A percentile compares a stretch with the other conserved stretches of the same genome.
phyloP scores from a whole-genome alignment of 495 filamentous ascomycete genomes.

The Sphaerosporella brunnea region DNA sequence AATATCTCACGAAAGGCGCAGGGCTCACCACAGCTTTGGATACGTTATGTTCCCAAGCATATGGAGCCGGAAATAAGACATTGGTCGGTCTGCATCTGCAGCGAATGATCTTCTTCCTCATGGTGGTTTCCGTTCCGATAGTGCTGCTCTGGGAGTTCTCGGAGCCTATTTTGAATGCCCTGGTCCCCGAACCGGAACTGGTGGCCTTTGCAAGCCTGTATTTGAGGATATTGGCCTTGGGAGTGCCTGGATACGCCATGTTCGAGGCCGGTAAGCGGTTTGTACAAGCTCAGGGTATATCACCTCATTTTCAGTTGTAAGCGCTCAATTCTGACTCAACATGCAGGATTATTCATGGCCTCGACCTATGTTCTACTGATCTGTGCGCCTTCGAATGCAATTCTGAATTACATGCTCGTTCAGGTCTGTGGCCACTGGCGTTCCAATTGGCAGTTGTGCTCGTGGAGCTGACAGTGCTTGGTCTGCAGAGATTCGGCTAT shows the following conservation, averaged over 20 bases:
- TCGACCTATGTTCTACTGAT: slow-evolving; percentile 49
- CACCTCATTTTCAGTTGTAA: too few species aligned
- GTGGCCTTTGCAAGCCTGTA: slow-evolving; percentile 50
- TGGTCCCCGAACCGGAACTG: slow-evolving; percentile 44
- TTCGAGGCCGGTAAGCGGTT: slow-evolving; percentile 59
- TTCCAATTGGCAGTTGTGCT: too few species aligned
- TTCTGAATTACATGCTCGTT: slow-evolving; percentile 52
- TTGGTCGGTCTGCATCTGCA: slow-evolving; percentile 56
- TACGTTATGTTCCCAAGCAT: slow-evolving; percentile 58
- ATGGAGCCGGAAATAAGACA: slow-evolving; percentile 47
- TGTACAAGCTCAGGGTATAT: slow-evolving; percentile 47
- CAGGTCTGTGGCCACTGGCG: too few species aligned
- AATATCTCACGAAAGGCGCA: too few species aligned
- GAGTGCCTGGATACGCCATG: slow-evolving; percentile 44
- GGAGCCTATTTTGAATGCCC: slow-evolving; percentile 35
- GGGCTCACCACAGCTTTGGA: slow-evolving; percentile 57
- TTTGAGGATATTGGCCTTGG: slow-evolving; percentile 43
- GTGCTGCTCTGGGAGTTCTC: slow-evolving; percentile 41
- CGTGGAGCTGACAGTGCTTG: too few species aligned
- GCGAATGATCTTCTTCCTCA: slow-evolving; percentile 50
- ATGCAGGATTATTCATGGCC: slow-evolving; percentile 36
- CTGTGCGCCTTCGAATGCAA: slow-evolving; percentile 46
- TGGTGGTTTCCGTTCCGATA: slow-evolving; percentile 45
- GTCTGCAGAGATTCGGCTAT: neutral
- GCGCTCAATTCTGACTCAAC: neutral